Conservation (phyloP, 139 green algal genomes). For the Tetratostichococcus sp. region DNA sequence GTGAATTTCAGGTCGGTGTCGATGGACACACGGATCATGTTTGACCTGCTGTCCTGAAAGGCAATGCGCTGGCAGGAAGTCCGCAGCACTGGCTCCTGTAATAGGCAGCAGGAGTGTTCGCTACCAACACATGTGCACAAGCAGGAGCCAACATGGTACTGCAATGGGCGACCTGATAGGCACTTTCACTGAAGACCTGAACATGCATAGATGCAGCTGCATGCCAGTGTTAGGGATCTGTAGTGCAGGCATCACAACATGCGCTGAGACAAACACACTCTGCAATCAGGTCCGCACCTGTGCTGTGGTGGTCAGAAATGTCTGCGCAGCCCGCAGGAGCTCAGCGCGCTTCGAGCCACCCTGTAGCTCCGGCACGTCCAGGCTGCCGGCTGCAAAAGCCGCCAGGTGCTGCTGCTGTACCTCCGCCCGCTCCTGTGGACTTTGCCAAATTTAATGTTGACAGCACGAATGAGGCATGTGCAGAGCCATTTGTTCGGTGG, state of each 20-base stretch:
- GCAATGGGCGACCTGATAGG: no score
- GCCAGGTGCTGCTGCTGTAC: constrained; percentile 2
- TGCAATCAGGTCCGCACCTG: neutral
- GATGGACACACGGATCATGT: constrained; percentile 58
- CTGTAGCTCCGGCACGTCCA: neutral
- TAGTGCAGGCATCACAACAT: no score
- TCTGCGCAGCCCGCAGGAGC: constrained; percentile 41
- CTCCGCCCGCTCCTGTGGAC: neutral
- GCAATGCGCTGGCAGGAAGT: constrained; percentile 68
- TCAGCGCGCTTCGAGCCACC: neutral
- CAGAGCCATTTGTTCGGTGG: no score
- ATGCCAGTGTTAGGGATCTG: no score
- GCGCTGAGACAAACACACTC: no score
- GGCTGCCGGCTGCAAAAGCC: neutral
- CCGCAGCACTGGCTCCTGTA: constrained; percentile 55
- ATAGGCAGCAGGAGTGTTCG: neutral
- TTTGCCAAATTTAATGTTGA: no score
- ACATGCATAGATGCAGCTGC: no score
- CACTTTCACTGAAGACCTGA: no score
- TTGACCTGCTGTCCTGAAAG: constrained; percentile 65
- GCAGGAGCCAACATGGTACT: no score
- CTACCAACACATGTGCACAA: no score
- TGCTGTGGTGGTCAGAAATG: constrained; percentile 1
- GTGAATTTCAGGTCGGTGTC: constrained; percentile 43
- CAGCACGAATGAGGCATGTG: no score